Evolutionary conservation across 257 asterid species (phyloP), one percentile per base, ranked within the genome.

Genomic region (Nicotiana noctiflora): DNA sequence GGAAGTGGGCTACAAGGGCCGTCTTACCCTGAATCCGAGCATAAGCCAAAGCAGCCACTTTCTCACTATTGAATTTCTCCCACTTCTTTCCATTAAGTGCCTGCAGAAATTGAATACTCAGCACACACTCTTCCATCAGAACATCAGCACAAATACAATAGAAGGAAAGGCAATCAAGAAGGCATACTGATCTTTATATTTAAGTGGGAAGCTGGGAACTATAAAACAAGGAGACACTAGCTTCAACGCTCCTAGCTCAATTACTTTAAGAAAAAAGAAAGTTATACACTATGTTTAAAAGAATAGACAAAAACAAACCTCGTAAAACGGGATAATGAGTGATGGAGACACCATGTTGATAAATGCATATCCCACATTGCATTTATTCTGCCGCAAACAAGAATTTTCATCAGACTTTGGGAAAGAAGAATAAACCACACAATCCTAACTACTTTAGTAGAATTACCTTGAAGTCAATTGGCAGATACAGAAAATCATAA

Each of bases 351-450:
- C 53, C 93, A 93, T 87, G 85, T 93, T 94, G 88, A 94, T 94
- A 79, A 94, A 94, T 15, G 97, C 98, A 60, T 93, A 94, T 25
- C 97, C 98, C 51, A 94, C 94, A 55, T 94, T 94, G 95, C 98
- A 94, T 78, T 88, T 91, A 79, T 93, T 94, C 98, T 94, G 95
- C 87, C 25, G 10, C 56, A 85, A 21, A 32, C 44, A 64, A 56
- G 66, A 75, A 60, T 12, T 60, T 51, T 11, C 46, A 7, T 80
- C 75, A 82, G 59, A 64, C 61, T 75, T n/a, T 57, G 72, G 44
- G 11, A 62, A 62, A 77, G 57, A 23, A 21, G 15, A 37, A 72
- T 31, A 53, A 75, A 9, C 37, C 18, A 15, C 37, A 29, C 14
- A 56, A 55, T 65, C 14, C 66, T 21, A 76, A 80, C 70, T 40